Evolutionary conservation across 2,329 filamentous ascomycete genomes (phyloP), one percentile per base, ranked within the genome.

Genomic region (Aspergillus brasiliensis): DNA sequence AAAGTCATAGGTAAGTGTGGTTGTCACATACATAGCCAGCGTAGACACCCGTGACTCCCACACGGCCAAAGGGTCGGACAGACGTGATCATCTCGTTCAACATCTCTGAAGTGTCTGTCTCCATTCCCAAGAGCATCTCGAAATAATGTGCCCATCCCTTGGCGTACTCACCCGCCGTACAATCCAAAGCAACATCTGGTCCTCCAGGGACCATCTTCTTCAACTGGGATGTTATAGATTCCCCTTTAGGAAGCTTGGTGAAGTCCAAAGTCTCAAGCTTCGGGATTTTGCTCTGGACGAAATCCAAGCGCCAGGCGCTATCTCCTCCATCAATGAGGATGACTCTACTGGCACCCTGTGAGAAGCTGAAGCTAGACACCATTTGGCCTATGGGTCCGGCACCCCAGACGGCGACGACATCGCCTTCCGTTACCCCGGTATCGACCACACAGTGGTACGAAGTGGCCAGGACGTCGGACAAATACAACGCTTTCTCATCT

Each of bases 311-410:
- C 76, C 85, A 87, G 21, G 71, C 68, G 2, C 83, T 86, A 60
- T 85, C 62, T 51, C 86, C 91, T 3, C 84, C 85, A 71, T 96
- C 92, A 65, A 96, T 88, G 62, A 93, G 84, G 66, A 96, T 93
- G 62, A 96, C 83, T 62, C 90, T 84, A 48, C 78, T 83, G 0
- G 92, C 92, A 8, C 91, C 91, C 57, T 92, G 86, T n/a, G 86
- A 77, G 58, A 91, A 81, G 0, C 88, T 79, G 73, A 87, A 88
- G 42, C 87, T 81, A 1, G 88, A 90, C 2, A 83, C 86, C 78
- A 94, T 96, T 56, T 91, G 91, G 0, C 92, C 92, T 54, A 96
- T 91, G 0, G 91, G 92, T 0, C 92, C 92, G 0, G 88, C 91
- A n/a, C 91, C 92, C 86, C 91, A 96, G 61, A 96, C 87, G 34